These are phyloP conservation scores for Quercus gilva DNA, from an alignment of 306 rosid genomes.

Conservation along the genomic window DNA sequence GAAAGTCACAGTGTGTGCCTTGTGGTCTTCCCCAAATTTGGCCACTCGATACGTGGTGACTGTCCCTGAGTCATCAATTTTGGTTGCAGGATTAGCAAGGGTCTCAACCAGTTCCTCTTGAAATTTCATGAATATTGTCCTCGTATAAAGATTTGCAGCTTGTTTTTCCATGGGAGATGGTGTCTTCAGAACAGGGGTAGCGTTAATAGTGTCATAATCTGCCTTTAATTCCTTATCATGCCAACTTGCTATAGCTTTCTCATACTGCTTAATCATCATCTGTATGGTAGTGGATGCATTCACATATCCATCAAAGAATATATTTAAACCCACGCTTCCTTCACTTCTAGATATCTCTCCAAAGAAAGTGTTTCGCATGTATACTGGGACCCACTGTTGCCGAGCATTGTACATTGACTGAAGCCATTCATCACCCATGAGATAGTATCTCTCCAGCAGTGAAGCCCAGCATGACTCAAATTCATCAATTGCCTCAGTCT, in stretches of 20 bases:
- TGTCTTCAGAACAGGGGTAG: slow-evolving; percentile 63
- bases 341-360: slow-evolving; percentile 54
- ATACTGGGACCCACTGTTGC: slow-evolving; percentile 81
- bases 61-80: slow-evolving; percentile 68
- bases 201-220: slow-evolving; percentile 64
- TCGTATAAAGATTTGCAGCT: slow-evolving; percentile 75
- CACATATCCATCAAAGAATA: slow-evolving; percentile 74
- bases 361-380: slow-evolving; percentile 68
- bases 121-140: slow-evolving; percentile 74
- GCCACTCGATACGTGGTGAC: slow-evolving; percentile 78
- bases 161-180: slow-evolving; percentile 96
- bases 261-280: slow-evolving; percentile 68
- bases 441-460: slow-evolving; percentile 58
- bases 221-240: slow-evolving; percentile 81
- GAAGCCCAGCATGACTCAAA: slow-evolving; percentile 78
- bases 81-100: slow-evolving; percentile 85
- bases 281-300: slow-evolving; percentile 70
- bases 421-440: slow-evolving; percentile 86
- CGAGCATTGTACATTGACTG: slow-evolving; percentile 67
- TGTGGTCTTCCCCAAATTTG: slow-evolving; percentile 76
- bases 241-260: slow-evolving; percentile 75
- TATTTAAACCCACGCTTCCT: slow-evolving; percentile 41
- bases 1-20: slow-evolving; percentile 66
- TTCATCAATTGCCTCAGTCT: slow-evolving; percentile 57
- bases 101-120: slow-evolving; percentile 92